phyloP scores from a whole-genome alignment of 805 yeast species.

The Candida wancherniae region DNA sequence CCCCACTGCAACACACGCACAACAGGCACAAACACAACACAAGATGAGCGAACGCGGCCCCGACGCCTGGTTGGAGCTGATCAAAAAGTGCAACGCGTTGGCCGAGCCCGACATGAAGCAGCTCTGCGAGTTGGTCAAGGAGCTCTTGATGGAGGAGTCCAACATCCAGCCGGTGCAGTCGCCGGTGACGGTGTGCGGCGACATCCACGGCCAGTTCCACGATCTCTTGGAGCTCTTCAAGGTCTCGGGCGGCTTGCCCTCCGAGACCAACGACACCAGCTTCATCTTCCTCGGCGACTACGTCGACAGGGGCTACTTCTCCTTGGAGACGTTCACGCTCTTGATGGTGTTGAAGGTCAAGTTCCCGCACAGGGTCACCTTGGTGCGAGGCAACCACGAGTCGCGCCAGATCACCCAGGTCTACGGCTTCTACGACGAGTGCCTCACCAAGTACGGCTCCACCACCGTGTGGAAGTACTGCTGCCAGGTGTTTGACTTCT shows the following conservation, averaged over 20 bases:
- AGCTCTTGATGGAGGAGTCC: conserved; percentile 90
- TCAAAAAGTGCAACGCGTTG: conserved; percentile 81
- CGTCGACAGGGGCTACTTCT: conserved; percentile 96
- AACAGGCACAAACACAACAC: conserved; percentile 2
- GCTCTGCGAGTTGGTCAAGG: conserved; percentile 92
- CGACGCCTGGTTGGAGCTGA: conserved; percentile 93
- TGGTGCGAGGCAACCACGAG: conserved; percentile 97
- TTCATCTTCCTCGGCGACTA: conserved; percentile 92
- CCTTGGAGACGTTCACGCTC: conserved; percentile 88
- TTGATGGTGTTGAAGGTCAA: conserved; percentile 90
- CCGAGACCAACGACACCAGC: conserved; percentile 54
- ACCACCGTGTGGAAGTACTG: conserved; percentile 96
- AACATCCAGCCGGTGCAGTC: conserved; percentile 90
- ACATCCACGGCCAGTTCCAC: conserved; percentile 97
- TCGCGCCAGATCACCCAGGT: conserved; percentile 98
- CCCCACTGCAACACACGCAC: no score
- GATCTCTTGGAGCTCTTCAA: conserved; percentile 87
- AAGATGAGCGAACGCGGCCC: conserved; percentile 75
- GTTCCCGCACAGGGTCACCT: conserved; percentile 77
- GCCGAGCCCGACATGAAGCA: conserved; percentile 95
- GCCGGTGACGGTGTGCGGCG: conserved; percentile 96
- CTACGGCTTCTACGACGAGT: conserved; percentile 96
- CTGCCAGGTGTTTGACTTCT: conserved; percentile 92
- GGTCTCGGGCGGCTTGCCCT: conserved; percentile 89
- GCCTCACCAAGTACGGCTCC: conserved; percentile 87